Base-by-base conservation (phyloP, 495 filamentous ascomycete genomes). In the Penicillium paradoxum region DNA sequence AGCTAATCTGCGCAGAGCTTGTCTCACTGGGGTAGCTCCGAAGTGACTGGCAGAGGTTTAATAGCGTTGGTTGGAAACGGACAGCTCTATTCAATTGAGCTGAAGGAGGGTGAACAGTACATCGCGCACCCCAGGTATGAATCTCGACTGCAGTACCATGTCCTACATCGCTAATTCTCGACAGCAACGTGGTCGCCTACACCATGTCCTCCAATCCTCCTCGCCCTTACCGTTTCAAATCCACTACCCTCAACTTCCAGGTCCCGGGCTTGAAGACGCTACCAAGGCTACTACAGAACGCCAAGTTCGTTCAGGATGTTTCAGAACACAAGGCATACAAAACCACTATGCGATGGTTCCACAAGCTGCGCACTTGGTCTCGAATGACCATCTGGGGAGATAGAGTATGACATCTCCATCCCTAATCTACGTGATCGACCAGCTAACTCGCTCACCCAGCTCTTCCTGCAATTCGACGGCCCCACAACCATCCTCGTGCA, bases 381-480 rank as follows among this genome's bases (percentile, higher is more conserved):
- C 78, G 91, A 49, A 76, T 86, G 61, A 85, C 85, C 3, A 87
- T 98, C n/a, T 96, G 89, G 89, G 93, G 93, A 25, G 93, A 98
- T 67, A 73, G 92, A 56, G 84, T 88, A 73, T 53, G 73, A 56
- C 14, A 41, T 24, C 39, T 43, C 4, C 21, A 4, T 45, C 22
- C 22, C 17, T 15, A 8, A 27, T 1, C 18, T 15, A 17, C 9
- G 24, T 14, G 9, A 1, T 4, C 4, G 18, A 18, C 30, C 36
- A 10, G 34, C 60, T 60, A 43, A 67, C 41, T 25, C 29, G 41
- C 0, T 29, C 0, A 8, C 30, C 32, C 47, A 87, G 83, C 75
- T 97, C 13, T 97, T 97, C 63, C 73, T 97, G 19, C 85, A 88
- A 59, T 96, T 98, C 60, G 78, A 85, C 21, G 93, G 93, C 0